A percentile compares a stretch with the other conserved stretches of the same genome.
phyloP scores from a whole-genome alignment of 2,329 filamentous ascomycete genomes.

The Alternaria hordeiaustralica region DNA sequence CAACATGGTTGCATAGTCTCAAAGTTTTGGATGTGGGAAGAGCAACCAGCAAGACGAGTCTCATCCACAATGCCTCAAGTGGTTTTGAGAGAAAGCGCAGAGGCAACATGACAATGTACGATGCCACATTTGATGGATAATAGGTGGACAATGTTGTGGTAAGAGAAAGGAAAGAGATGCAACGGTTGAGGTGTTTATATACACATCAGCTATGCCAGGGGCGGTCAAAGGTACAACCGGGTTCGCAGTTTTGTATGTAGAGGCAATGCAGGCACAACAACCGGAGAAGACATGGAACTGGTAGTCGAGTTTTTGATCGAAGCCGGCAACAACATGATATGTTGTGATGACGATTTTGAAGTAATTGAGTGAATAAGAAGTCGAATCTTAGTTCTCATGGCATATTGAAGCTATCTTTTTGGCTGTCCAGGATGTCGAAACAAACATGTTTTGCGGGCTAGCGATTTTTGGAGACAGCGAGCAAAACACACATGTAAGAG shows the following conservation, averaged over 20 bases:
- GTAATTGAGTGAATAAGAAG: fast-evolving
- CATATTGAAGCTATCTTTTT: too few species aligned
- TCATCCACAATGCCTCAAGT: too few species aligned
- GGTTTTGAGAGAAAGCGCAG: neutral
- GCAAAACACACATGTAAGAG: neutral
- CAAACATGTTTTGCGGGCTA: neutral
- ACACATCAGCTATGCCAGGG: neutral
- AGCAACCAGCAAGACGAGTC: too few species aligned
- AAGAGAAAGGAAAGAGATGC: neutral
- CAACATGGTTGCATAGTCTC: too few species aligned
- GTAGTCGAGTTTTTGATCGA: neutral
- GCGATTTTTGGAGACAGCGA: neutral
- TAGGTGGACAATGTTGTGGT: neutral
- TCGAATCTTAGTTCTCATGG: neutral
- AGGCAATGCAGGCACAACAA: neutral
- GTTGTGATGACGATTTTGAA: fast-evolving
- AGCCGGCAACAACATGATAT: neutral
- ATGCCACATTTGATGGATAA: too few species aligned
- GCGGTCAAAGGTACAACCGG: neutral
- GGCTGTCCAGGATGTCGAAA: neutral
- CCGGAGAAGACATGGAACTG: neutral
- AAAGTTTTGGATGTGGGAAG: too few species aligned
- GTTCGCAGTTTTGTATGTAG: neutral
- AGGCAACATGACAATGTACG: neutral
- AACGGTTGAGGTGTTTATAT: neutral